Evolutionary conservation across 2,329 filamentous ascomycete genomes (phyloP).

Genomic region (Xylaria hypoxylon): DNA sequence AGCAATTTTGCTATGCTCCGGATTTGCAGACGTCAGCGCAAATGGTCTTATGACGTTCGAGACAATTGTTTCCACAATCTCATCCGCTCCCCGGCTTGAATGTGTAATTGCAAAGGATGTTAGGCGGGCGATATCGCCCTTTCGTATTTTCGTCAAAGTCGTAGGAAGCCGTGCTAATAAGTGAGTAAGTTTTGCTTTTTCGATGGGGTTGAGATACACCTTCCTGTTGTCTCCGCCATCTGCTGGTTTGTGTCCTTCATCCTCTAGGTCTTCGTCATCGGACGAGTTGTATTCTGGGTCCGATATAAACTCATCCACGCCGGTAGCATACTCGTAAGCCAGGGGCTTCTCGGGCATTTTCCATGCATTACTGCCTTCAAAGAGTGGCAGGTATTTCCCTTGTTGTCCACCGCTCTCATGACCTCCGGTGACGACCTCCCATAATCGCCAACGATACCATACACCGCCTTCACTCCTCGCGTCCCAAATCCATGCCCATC

Average conservation of each 20-base stretch:
- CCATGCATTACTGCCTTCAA: conserved; percentile 84
- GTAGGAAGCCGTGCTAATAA: conserved; percentile 85
- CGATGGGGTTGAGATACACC: conserved; percentile 81
- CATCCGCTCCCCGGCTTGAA: conserved; percentile 84
- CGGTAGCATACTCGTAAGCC: conserved; percentile 83
- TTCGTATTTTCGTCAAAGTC: conserved; percentile 77
- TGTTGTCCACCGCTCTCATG: conserved; percentile 57
- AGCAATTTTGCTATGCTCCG: conserved; percentile 59
- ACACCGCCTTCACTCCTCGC: conserved; percentile 80
- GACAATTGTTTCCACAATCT: conserved; percentile 90
- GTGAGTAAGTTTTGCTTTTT: conserved; percentile 86
- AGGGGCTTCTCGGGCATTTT: conserved; percentile 77
- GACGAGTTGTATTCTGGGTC: conserved; percentile 89
- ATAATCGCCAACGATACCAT: conserved; percentile 93
- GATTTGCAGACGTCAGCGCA: conserved; percentile 77
- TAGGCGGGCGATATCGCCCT: conserved; percentile 86
- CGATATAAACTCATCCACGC: conserved; percentile 81
- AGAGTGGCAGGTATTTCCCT: conserved; percentile 72
- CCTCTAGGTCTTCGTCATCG: conserved; percentile 80
- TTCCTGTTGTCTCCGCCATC: conserved; percentile 61
- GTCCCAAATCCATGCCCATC: conserved; percentile 96
- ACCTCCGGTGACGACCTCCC: conserved; percentile 82
- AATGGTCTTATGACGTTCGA: conserved; percentile 84
- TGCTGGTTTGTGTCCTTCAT: conserved; percentile 61
- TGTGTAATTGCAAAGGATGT: conserved; percentile 91